Percentiles rank a stretch among this genome's conserved stretches.
Conservation (phyloP, 148 eudicot genomes). For the Chenopodium album region DNA sequence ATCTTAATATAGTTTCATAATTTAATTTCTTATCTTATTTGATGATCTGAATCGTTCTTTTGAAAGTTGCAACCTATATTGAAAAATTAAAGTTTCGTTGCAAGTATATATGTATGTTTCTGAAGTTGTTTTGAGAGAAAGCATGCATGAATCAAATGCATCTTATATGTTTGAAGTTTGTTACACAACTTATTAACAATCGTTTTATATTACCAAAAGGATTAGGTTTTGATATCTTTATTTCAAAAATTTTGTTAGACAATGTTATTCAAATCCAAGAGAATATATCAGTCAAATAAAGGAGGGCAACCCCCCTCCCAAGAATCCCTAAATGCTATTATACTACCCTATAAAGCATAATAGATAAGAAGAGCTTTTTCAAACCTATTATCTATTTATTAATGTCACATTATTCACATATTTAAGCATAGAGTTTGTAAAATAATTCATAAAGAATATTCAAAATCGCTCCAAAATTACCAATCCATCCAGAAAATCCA, state of each 20-base stretch:
- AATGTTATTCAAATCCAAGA: not conserved
- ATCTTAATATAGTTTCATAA: no score
- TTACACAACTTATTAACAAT: not conserved
- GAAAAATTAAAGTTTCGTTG: no score
- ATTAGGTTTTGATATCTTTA: no score
- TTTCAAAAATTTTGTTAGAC: not conserved
- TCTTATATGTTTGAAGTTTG: not conserved
- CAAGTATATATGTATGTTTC: no score
- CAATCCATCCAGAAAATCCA: not conserved
- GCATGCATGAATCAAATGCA: not conserved
- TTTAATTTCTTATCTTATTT: no score
- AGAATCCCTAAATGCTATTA: not conserved
- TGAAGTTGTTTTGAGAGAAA: not conserved
- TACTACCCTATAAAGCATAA: not conserved
- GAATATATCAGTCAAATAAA: not conserved
- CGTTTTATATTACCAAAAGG: not conserved
- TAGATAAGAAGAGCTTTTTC: not conserved
- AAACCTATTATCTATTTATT: not conserved
- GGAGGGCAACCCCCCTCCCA: not conserved
- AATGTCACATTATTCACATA: not conserved
- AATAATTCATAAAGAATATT: not conserved
- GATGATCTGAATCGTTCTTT: no score
- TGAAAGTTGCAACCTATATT: not conserved
- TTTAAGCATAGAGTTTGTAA: not conserved
- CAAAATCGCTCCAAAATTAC: not conserved